phyloP scores from a whole-genome alignment of 2,329 filamentous ascomycete species.

The Exophiala lecanii-corni region DNA sequence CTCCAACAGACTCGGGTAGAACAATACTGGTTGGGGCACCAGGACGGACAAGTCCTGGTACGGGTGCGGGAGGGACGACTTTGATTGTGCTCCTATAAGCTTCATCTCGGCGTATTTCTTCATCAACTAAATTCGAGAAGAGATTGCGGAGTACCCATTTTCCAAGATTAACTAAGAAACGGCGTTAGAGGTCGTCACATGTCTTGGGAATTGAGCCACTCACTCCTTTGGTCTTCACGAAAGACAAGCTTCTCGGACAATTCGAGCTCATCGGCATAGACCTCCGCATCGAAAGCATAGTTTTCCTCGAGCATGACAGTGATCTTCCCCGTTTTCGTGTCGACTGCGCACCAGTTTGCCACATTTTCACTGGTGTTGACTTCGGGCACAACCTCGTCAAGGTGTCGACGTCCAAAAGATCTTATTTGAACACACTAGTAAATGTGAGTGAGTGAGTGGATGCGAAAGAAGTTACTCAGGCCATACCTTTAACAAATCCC shows the following conservation, averaged over 20 bases:
- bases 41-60: conserved; percentile 15
- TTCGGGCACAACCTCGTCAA: conserved; percentile 84
- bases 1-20: conserved; percentile 15
- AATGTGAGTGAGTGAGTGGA: conserved; percentile 9
- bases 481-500: conserved; percentile 81
- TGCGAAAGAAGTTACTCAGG: neutral
- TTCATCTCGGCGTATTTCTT: conserved; percentile 81
- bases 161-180: conserved; percentile 72
- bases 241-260: conserved; percentile 73
- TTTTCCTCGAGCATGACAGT: conserved; percentile 90
- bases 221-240: conserved; percentile 88
- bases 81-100: conserved; percentile 65
- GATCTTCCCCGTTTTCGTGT: conserved; percentile 85
- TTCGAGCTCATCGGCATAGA: conserved; percentile 87
- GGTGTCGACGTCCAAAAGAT: conserved; percentile 88
- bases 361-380: conserved; percentile 86
- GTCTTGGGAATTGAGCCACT: too few relatives aligned
- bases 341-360: conserved; percentile 92
- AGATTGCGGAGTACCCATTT: conserved; percentile 95
- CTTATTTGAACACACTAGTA: conserved; percentile 74
- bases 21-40: conserved; percentile 24
- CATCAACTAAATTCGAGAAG: conserved; percentile 82
- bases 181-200: conserved; percentile 26
- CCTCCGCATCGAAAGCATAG: conserved; percentile 94
- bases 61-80: conserved; percentile 54